phyloP scores from a whole-genome alignment of 2,329 filamentous ascomycete genomes.

The Davidsoniella eucalypti region DNA sequence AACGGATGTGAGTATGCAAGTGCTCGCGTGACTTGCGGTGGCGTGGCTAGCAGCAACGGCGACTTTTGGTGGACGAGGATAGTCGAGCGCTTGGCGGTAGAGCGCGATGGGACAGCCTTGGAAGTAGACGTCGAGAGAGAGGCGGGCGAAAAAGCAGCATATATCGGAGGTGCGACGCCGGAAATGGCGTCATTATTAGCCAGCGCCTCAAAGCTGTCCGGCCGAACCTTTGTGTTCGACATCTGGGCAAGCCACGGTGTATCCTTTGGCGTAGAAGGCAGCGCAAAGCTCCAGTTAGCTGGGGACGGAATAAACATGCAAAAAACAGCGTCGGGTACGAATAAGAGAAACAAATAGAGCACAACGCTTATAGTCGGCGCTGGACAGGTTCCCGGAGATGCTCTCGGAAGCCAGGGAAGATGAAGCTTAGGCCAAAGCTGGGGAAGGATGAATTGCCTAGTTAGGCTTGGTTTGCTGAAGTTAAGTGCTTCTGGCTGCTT shows the following conservation, averaged over 20 bases:
- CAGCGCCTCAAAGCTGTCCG: conserved; percentile 9
- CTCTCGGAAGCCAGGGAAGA: neutral
- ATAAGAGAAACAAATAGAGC: neutral
- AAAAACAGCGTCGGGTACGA: neutral
- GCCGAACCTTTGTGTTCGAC: conserved; percentile 13
- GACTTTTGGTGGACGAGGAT: conserved; percentile 96
- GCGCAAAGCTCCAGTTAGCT: conserved; percentile 7
- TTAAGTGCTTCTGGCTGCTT: too few relatives aligned
- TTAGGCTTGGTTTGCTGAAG: too few relatives aligned
- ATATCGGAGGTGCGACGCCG: conserved; percentile 46
- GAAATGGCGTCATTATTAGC: conserved; percentile 15
- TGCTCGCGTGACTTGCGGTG: conserved; percentile 83
- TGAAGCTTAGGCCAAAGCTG: too few relatives aligned
- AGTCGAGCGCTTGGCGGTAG: conserved; percentile 55
- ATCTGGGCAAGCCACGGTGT: conserved; percentile 15
- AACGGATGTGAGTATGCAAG: conserved; percentile 94
- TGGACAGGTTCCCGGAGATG: too few relatives aligned
- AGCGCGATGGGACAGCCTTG: conserved; percentile 36
- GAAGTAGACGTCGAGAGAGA: conserved; percentile 42
- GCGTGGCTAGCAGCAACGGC: conserved; percentile 78
- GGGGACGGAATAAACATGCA: neutral
- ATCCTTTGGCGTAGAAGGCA: conserved; percentile 7
- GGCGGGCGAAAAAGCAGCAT: conserved; percentile 77
- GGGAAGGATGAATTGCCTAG: neutral
- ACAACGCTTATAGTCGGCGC: neutral